Conservation (phyloP, 176 grass and related monocot genomes). For the Oryza punctata region DNA sequence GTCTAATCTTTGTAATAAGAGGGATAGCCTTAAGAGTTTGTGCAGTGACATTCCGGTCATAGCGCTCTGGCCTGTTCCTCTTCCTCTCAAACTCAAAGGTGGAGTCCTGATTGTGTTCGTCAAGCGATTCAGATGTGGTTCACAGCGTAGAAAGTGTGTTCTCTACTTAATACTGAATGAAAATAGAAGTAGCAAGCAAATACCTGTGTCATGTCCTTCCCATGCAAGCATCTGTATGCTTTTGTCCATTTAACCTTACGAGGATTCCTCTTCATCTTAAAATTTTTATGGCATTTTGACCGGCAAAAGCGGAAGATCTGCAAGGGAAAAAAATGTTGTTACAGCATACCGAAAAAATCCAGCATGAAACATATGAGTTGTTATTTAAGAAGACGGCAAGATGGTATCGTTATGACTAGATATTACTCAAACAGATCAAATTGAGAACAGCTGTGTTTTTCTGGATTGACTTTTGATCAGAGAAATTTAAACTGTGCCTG, state of each 20-base stretch:
- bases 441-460: background rate
- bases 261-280: conserved; percentile 99
- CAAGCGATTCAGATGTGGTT: background rate
- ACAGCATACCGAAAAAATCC: background rate
- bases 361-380: background rate
- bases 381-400: too few relatives aligned
- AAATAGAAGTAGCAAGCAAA: background rate
- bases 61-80: conserved; percentile 87
- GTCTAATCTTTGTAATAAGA: conserved; percentile 69
- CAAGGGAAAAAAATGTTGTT: conserved; percentile 1
- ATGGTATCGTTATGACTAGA: background rate
- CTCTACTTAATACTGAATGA: background rate
- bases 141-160: background rate
- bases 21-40: conserved; percentile 75
- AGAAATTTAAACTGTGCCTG: background rate
- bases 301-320: conserved; percentile 94
- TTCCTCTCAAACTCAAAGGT: conserved; percentile 98
- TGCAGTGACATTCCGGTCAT: conserved; percentile 68
- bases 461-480: background rate
- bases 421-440: background rate
- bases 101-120: conserved; percentile 55
- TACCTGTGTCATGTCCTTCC: conserved; percentile 98
- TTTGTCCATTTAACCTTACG: conserved; percentile 99
- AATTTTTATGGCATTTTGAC: conserved; percentile 99
- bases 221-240: conserved; percentile 70